Base-by-base conservation (phyloP, 1,139 yeast species). In the Kodamaea sp. region DNA sequence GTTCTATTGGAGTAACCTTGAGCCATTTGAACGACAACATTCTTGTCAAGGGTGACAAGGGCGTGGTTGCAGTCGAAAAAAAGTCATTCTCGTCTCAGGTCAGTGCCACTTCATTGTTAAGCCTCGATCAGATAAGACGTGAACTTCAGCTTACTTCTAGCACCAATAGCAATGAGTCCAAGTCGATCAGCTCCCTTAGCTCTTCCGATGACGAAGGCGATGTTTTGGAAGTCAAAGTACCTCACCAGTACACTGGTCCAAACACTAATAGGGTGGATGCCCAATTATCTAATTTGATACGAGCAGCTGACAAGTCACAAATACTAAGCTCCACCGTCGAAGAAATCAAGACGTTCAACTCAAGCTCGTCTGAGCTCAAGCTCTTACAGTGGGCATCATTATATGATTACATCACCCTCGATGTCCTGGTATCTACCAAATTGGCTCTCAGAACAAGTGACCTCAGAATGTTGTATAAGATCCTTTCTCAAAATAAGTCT, bases 1-100 rank as follows among this genome's bases (percentile, higher is more conserved):
- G 96, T 16, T 85, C 94, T 2, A 87, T 88, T 48, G 96, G 96
- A 12, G 72, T 77, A 26, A 70, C 59, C 39, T 63, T 70, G 43
- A 59, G 69, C 31, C 66, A 65, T 35, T 54, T 66, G 37, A 63
- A 65, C 42, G 62, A 57, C 16, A 61, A 57, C 29, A 16, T n/a
- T 41, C 38, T 23, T 7, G 13, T 13, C 22, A 20, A 22, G 5
- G n/a, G n/a, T n/a, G n/a, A n/a, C n/a, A 14, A 22, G 15, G 7
- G 18, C 12, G 27, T 9, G 2, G 26, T 32, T 24, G 21, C 21
- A 18, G 9, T 9, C 21, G 21, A 18, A 18, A 35, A 34, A 16
- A 37, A 39, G 22, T 27, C 42, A 10, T 18, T 34, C n/a, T 26
- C 41, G 35, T 42, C 47, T 3, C 44, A 41, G 12, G 47, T 47